Base-by-base conservation (phyloP, 2,329 filamentous ascomycete species). In the Sordariomycetes sp. region DNA sequence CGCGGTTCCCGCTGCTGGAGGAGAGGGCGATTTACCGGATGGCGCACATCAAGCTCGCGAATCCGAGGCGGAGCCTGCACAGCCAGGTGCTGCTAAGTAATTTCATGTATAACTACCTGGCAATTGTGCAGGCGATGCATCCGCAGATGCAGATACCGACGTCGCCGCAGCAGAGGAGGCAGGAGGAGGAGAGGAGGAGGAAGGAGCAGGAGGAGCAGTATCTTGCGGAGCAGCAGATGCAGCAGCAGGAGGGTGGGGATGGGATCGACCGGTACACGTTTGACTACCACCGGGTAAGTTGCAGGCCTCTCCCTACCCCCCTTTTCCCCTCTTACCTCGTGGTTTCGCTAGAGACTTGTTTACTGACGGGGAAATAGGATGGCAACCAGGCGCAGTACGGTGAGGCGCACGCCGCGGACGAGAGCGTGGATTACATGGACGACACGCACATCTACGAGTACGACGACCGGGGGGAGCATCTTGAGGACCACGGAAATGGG, bases 101-200 rank as follows among this genome's bases (percentile, higher is more conserved):
- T 70, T 99, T 99, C 72, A 99, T 99, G 94, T 99, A 99, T 74
- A 94, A 90, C 58, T 99, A 99, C 69, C 80, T 99, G 62, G 94
- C 94, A 61, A 99, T 97, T 70, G 94, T 99, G 52, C 94, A 99
- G 72, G 90, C 95, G 65, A 96, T 96, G 89, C 94, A 99, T 69
- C 94, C 94, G 51, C 89, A 95, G 66, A 89, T 96, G 72, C 89
- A 95, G 65, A 85, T 95, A 51, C 89, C 89, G n/a, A 81, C 87
- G 39, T 91, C 87, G 17, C 84, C 87, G 39, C 90, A 90, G 64
- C 85, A 87, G 67, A 82, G 81, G 65, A 75, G 76, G 56, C 70
- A 81, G 56, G 79, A 84, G 60, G 78, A 82, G 57, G 78, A 80
- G 62, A 72, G 75, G 54, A 69, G 72, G 52, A 72, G 76, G 36